phyloP scores from a whole-genome alignment of 2,329 filamentous ascomycete genomes.

The Aspergillus phoenicis region DNA sequence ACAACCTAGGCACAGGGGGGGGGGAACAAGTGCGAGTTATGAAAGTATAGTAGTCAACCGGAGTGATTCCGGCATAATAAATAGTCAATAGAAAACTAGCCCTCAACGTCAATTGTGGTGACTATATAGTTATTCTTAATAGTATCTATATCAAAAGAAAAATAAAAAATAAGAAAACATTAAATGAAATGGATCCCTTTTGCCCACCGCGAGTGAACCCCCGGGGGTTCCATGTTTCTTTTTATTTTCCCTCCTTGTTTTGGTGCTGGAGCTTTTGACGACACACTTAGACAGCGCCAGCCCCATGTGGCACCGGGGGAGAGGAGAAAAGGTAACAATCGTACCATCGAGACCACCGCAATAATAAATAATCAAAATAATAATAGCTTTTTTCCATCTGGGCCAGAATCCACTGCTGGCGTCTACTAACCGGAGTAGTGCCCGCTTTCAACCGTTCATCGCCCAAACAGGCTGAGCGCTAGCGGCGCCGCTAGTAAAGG shows the following conservation, averaged over 20 bases:
- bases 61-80: neutral
- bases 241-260: neutral
- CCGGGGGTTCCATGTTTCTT: neutral
- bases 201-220: neutral
- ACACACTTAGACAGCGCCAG: neutral
- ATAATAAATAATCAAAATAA: conserved; percentile 2
- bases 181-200: no score
- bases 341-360: conserved; percentile 1
- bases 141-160: no score
- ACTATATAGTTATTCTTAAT: no score
- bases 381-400: conserved; percentile 4
- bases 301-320: conserved; percentile 1
- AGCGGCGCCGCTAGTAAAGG: conserved; percentile 16
- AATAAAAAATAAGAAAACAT: no score
- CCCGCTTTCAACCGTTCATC: conserved; percentile 11
- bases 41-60: conserved; percentile 3
- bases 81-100: no score
- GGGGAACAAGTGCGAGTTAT: neutral
- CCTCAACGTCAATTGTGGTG: no score
- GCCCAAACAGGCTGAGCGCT: conserved; percentile 15
- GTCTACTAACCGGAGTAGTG: neutral
- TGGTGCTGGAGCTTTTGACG: neutral
- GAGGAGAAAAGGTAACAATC: neutral
- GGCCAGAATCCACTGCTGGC: conserved; percentile 6
- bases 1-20: neutral